These are phyloP conservation scores for Pyricularia sp. DNA, from an alignment of 2,329 filamentous ascomycete species.

Conservation along the genomic window DNA sequence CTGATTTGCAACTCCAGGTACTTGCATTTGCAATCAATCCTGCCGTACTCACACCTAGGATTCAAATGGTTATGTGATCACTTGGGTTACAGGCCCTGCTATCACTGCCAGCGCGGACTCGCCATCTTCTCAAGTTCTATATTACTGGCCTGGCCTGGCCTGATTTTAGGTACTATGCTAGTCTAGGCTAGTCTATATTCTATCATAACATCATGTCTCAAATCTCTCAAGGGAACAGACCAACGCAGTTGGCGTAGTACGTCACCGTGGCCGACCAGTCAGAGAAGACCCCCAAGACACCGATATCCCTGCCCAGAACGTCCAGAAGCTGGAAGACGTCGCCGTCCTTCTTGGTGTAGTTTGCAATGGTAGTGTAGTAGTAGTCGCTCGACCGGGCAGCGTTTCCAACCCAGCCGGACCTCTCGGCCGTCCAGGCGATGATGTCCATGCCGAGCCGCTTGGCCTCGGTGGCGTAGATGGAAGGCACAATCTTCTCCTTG, in stretches of 20 bases:
- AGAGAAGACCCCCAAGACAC: conserved; percentile 48
- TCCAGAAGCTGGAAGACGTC: conserved; percentile 55
- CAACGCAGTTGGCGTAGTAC: conserved; percentile 61
- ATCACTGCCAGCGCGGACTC: too few species aligned
- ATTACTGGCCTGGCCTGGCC: too few species aligned
- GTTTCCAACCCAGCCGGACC: conserved; percentile 45
- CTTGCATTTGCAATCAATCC: too few species aligned
- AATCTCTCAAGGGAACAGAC: conserved; percentile 5
- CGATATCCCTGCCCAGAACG: conserved; percentile 47
- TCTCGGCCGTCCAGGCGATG: conserved; percentile 56
- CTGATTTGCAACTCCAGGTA: too few species aligned
- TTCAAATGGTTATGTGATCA: too few species aligned
- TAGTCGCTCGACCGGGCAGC: conserved; percentile 31
- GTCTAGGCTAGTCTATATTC: background rate
- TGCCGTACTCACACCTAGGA: too few species aligned
- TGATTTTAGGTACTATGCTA: background rate
- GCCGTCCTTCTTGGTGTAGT: conserved; percentile 46
- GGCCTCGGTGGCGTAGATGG: conserved; percentile 46
- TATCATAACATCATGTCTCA: background rate
- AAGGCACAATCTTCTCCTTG: conserved; percentile 40
- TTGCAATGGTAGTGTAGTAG: conserved; percentile 43
- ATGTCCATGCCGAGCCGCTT: conserved; percentile 50
- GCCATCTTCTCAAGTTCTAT: too few species aligned
- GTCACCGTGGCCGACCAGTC: conserved; percentile 59
- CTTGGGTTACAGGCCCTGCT: too few species aligned